Conservation (phyloP, 192 early-diverging fungal genomes). For the Coemansia erecta region DNA sequence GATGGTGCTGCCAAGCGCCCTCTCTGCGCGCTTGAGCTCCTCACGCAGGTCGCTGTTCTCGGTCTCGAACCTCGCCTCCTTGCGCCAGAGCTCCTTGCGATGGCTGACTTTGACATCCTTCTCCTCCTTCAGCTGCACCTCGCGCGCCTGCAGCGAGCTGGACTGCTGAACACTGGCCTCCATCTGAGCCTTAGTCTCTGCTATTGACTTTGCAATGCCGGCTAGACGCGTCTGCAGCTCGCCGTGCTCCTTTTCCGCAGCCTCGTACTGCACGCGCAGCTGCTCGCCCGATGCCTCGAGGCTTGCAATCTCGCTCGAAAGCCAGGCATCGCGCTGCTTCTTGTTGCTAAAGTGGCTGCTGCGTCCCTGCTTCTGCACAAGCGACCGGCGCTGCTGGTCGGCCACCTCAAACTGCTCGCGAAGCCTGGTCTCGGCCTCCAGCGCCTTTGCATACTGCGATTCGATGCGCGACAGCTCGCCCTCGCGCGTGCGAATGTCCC, state of each 20-base stretch:
- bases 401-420: conserved; percentile 67
- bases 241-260: conserved; percentile 33
- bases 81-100: conserved; percentile 83
- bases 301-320: conserved; percentile 67
- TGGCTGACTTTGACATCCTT: conserved; percentile 34
- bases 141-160: conserved; percentile 41
- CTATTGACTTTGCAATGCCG: conserved; percentile 19
- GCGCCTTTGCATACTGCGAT: conserved; percentile 64
- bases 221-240: conserved; percentile 27
- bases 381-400: conserved; percentile 69
- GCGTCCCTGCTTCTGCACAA: conserved; percentile 87
- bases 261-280: conserved; percentile 57
- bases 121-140: conserved; percentile 38
- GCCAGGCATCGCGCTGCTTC: conserved; percentile 74
- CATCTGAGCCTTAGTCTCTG: conserved; percentile 22
- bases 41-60: conserved; percentile 66
- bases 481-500: conserved; percentile 53
- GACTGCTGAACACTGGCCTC: conserved; percentile 26
- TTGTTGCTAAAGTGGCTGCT: conserved; percentile 72
- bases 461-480: conserved; percentile 60
- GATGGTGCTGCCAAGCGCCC: conserved; percentile 70
- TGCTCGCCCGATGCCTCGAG: conserved; percentile 56
- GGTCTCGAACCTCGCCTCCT: conserved; percentile 72
- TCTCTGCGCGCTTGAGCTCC: conserved; percentile 72
- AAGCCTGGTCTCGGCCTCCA: conserved; percentile 57